Conservation (phyloP, 805 yeast genomes). For the Kazachstania bromeliacearum region DNA sequence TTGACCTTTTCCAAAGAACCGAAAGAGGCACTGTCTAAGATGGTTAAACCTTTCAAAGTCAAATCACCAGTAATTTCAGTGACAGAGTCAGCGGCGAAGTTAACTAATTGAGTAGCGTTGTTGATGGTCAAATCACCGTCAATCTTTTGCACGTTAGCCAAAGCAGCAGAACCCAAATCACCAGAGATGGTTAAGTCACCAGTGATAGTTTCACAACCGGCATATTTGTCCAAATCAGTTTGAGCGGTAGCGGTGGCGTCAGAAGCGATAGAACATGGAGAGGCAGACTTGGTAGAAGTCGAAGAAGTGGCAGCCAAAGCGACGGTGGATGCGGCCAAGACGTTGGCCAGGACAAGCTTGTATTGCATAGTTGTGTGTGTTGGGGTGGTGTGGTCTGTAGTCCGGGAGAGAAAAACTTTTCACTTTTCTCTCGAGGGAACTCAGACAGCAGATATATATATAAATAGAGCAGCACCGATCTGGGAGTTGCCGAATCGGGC, state of each 20-base stretch:
- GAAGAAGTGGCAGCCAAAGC: constrained; percentile 28
- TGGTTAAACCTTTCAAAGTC: constrained; percentile 51
- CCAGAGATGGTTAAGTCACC: constrained; percentile 72
- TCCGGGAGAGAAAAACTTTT: background rate
- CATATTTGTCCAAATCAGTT: constrained; percentile 61
- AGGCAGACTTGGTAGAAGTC: constrained; percentile 33
- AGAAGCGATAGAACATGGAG: constrained; percentile 54
- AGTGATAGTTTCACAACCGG: constrained; percentile 66
- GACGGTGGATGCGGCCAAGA: background rate
- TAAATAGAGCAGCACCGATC: background rate
- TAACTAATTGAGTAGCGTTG: constrained; percentile 53
- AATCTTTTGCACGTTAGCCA: constrained; percentile 67
- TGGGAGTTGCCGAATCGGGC: background rate
- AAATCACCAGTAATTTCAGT: constrained; percentile 66
- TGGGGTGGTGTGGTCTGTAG: background rate
- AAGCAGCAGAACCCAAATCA: constrained; percentile 49
- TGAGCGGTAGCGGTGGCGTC: constrained; percentile 69
- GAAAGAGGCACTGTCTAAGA: constrained; percentile 57
- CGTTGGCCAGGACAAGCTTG: background rate
- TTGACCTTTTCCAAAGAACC: constrained; percentile 78
- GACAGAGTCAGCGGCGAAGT: constrained; percentile 71
- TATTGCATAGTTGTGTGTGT: background rate
- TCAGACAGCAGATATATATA: background rate
- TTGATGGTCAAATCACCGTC: constrained; percentile 63
- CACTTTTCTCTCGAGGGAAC: no score